Evolutionary conservation across 306 rosid species (phyloP).

Genomic region (Prunus persica): DNA sequence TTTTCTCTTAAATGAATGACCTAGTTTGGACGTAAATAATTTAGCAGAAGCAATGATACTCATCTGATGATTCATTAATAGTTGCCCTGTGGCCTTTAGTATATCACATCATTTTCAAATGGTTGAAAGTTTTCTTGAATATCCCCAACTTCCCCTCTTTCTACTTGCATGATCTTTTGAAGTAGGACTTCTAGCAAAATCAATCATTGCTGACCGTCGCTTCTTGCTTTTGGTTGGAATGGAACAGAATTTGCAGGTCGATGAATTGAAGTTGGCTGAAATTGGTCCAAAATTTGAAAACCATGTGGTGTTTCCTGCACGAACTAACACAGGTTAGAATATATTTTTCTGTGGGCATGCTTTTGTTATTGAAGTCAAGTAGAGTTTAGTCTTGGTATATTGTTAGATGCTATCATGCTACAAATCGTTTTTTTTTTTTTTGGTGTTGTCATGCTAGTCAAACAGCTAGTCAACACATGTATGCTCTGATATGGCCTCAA

Average conservation of each 20-base stretch:
- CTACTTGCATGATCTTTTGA: neutral
- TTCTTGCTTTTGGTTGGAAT: conserved; percentile 20
- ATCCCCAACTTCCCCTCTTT: too few relatives aligned
- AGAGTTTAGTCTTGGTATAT: neutral
- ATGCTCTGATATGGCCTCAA: neutral
- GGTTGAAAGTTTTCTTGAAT: neutral
- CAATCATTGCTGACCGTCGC: conserved; percentile 3
- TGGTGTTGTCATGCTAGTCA: neutral
- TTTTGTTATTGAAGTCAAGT: conserved; percentile 8
- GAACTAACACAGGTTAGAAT: conserved; percentile 84
- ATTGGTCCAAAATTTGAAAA: conserved; percentile 91
- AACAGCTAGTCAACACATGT: neutral
- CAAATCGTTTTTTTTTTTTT: neutral
- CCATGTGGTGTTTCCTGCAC: conserved; percentile 86
- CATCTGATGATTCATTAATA: neutral
- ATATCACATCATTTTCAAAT: neutral
- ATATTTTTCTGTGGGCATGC: neutral
- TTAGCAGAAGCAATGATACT: conserved; percentile 4
- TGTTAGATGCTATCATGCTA: neutral
- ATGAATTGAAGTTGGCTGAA: conserved; percentile 74
- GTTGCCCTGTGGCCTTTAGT: neutral
- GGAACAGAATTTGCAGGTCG: conserved; percentile 74
- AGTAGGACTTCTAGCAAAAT: neutral
- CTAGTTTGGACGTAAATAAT: neutral
- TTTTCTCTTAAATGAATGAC: neutral